Evolutionary conservation across 441 rosid species (phyloP).

Genomic region (Jatropha multifida): DNA sequence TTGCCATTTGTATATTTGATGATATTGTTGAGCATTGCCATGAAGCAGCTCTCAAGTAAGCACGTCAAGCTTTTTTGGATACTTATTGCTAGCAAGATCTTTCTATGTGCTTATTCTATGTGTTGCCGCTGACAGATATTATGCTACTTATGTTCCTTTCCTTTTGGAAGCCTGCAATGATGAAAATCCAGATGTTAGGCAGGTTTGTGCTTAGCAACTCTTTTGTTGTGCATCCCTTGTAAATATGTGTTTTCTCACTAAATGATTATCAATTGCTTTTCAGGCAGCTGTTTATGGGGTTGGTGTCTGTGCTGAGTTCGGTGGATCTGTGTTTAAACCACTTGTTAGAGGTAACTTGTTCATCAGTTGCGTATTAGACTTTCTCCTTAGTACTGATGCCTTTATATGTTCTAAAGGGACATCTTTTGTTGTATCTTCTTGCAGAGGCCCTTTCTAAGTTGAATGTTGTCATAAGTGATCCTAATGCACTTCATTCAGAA

Average conservation of each 20-base stretch:
- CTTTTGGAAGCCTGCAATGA: constrained; percentile 98
- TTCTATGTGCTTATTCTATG: constrained; percentile 12
- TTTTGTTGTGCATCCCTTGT: background rate
- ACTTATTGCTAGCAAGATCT: background rate
- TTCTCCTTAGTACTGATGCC: constrained; percentile 19
- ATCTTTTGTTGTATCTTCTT: constrained; percentile 5
- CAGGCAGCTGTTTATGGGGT: constrained; percentile 99
- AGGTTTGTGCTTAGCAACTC: constrained; percentile 43
- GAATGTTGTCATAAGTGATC: constrained; percentile 77
- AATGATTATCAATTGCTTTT: background rate
- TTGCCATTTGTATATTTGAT: constrained; percentile 98
- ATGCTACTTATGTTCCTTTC: constrained; percentile 92
- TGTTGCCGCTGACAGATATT: constrained; percentile 57
- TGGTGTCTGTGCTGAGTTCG: constrained; percentile 98
- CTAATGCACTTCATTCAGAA: constrained; percentile 77
- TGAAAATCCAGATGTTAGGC: constrained; percentile 89
- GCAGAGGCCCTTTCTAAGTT: constrained; percentile 96
- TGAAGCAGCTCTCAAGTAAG: constrained; percentile 92
- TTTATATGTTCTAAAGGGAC: constrained; percentile 7
- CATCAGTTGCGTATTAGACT: constrained; percentile 6
- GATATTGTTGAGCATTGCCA: constrained; percentile 98
- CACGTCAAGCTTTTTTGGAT: constrained; percentile 1
- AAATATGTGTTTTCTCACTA: background rate
- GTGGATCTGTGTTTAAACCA: constrained; percentile 78
- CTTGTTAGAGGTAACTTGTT: constrained; percentile 78